These are phyloP conservation scores for Ophiocordyceps sinensis DNA, from an alignment of 2,329 filamentous ascomycete species.

Conservation along the genomic window DNA sequence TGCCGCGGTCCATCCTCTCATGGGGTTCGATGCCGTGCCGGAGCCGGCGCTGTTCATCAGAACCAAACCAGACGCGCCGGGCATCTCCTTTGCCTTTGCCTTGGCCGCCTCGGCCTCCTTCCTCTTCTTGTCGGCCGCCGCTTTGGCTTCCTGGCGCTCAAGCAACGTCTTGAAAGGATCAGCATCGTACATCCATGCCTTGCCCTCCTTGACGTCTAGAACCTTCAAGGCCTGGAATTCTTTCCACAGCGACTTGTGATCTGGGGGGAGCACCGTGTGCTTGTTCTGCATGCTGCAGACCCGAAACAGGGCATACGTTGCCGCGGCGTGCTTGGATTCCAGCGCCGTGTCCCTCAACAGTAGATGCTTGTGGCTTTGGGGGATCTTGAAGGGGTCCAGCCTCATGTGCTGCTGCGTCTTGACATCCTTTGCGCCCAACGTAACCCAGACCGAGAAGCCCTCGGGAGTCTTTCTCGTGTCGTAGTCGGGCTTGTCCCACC, in stretches of 20 bases:
- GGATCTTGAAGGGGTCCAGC: constrained; percentile 72
- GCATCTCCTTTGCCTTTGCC: constrained; percentile 53
- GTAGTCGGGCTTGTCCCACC: constrained; percentile 91
- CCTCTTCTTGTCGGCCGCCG: constrained; percentile 63
- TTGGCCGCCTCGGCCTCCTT: constrained; percentile 53
- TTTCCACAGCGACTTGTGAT: constrained; percentile 84
- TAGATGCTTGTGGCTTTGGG: constrained; percentile 59
- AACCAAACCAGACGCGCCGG: constrained; percentile 40
- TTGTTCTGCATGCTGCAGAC: constrained; percentile 94
- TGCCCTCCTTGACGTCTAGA: constrained; percentile 62
- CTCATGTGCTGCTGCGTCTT: constrained; percentile 69
- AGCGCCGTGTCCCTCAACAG: constrained; percentile 65
- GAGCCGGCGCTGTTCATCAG: constrained; percentile 30
- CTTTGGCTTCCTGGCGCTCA: constrained; percentile 67
- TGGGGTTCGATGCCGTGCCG: constrained; percentile 25
- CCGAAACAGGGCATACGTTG: constrained; percentile 79
- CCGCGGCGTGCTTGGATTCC: constrained; percentile 86
- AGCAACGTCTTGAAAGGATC: constrained; percentile 77
- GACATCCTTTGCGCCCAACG: constrained; percentile 57
- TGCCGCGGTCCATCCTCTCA: constrained; percentile 68
- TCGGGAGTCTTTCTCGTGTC: constrained; percentile 61
- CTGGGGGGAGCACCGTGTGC: constrained; percentile 84
- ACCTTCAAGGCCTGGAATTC: constrained; percentile 74
- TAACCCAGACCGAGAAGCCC: constrained; percentile 69
- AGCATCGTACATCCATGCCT: constrained; percentile 82